Evolutionary conservation across 2,329 filamentous ascomycete genomes (phyloP).

Genomic region (Chalaropsis thielavioides): DNA sequence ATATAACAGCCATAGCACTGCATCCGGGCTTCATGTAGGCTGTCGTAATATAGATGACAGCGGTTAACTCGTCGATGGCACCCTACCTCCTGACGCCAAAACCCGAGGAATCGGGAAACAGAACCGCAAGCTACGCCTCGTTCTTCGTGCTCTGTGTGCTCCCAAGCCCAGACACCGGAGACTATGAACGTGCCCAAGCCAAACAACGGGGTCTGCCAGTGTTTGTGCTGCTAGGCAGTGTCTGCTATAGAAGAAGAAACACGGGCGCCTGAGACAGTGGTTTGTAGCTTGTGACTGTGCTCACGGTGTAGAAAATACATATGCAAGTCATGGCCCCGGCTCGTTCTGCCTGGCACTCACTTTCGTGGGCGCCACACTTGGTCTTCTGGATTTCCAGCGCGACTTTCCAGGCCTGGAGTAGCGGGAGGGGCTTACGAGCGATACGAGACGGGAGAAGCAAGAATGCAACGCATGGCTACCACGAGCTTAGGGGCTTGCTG

Average conservation of each 20-base stretch:
- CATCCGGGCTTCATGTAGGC: not conserved
- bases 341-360: not conserved
- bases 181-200: too few relatives aligned
- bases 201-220: too few relatives aligned
- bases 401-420: not conserved
- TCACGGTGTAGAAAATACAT: not conserved
- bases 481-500: not conserved
- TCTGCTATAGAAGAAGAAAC: too few relatives aligned
- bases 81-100: not conserved
- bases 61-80: not conserved
- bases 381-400: not conserved
- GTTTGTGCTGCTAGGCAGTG: too few relatives aligned
- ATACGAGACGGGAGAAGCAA: not conserved
- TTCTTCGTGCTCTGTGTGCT: not conserved
- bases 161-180: too few relatives aligned
- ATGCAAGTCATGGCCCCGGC: not conserved
- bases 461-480: not conserved
- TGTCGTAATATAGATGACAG: not conserved
- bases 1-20: not conserved
- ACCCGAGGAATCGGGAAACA: not conserved
- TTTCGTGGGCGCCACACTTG: not conserved
- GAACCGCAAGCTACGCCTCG: not conserved
- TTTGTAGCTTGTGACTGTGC: too few relatives aligned
- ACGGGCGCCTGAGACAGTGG: too few relatives aligned
- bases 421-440: not conserved